Evolutionary conservation across 768 basidiomycete genomes (phyloP), one percentile per base, ranked within the genome.

Genomic region (Wakefieldia striispora): DNA sequence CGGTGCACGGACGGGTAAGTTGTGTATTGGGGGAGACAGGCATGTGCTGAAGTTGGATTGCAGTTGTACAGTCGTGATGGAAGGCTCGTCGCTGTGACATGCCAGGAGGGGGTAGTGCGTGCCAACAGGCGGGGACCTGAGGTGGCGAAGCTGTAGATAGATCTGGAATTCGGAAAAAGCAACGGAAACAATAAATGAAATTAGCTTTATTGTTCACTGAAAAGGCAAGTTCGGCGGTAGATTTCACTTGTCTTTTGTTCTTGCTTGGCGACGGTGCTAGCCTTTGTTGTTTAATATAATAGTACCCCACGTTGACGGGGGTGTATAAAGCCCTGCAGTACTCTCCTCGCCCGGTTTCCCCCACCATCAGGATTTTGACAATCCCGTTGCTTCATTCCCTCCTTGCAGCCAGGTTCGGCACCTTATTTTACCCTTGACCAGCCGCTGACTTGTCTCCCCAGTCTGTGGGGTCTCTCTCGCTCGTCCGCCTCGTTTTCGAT

Each of bases 61-160:
- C 34, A 91, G 86, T 68, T 91, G 61, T 91, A 86, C 63, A 82
- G 82, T n/a, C 80, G 75, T 23, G 64, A 68, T 21, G 88, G 89
- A 8, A 76, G 62, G 6, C 70, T 91, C 12, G 75, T 91, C 21
- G 90, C 88, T n/a, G 80, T 88, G 12, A 83, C 80, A 24, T 81
- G 85, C 21, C 90, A 92, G 63, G 90, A 91, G 71, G 90, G 89
- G 6, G 84, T 89, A 8, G 73, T 88, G 36, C 78, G 88, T 36
- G 82, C 81, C 26, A 71, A 78, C 56, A 69, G 75, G 54, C 74
- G 76, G 53, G 75, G 71, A 29, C 29, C 29, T 29, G 29, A 13
- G 12, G 29, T 29, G 40, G 56, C 58, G 46, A 64, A 58, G 53
- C 46, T 61, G 47, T 64, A 42, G 49, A 47, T 50, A 38, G 47